Evolutionary conservation across 1,284 basidiomycete species (phyloP).

Genomic region (Trichosporon inkin): DNA sequence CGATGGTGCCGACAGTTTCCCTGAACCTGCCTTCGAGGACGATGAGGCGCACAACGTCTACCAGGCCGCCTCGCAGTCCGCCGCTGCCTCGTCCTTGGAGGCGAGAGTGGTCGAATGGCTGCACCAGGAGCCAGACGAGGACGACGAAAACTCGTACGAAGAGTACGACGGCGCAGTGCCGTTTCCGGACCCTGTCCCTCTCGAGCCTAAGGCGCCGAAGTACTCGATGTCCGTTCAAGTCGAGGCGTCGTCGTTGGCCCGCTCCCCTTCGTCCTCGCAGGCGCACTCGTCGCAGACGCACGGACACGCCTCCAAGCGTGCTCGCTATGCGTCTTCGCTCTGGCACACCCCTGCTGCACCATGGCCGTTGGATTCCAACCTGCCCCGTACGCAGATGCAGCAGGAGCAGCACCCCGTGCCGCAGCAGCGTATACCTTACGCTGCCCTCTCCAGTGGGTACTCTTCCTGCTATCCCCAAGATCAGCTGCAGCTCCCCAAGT

Average conservation of each 20-base stretch:
- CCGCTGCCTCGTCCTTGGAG: background rate
- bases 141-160: constrained; percentile 12
- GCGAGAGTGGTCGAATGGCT: background rate
- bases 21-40: constrained; percentile 5
- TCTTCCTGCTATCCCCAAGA: background rate
- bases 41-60: background rate
- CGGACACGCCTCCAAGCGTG: background rate
- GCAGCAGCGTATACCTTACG: background rate
- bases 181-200: constrained; percentile 8
- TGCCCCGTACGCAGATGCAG: background rate
- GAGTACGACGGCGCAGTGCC: constrained; percentile 15
- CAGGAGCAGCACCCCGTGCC: background rate
- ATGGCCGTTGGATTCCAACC: background rate
- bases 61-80: background rate
- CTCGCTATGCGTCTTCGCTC: background rate
- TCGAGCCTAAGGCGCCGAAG: constrained; percentile 3
- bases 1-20: constrained; percentile 13
- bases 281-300: background rate
- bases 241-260: background rate
- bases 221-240: background rate
- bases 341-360: background rate
- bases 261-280: background rate
- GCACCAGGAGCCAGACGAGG: constrained; percentile 3
- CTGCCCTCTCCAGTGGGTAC: constrained; percentile 1
- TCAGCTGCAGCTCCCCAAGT: background rate